A percentile compares a stretch with the other conserved stretches of the same genome.
These are phyloP conservation scores for Arthrobotrys entomopaga DNA, from an alignment of 2,329 filamentous ascomycete species.

Conservation along the genomic window DNA sequence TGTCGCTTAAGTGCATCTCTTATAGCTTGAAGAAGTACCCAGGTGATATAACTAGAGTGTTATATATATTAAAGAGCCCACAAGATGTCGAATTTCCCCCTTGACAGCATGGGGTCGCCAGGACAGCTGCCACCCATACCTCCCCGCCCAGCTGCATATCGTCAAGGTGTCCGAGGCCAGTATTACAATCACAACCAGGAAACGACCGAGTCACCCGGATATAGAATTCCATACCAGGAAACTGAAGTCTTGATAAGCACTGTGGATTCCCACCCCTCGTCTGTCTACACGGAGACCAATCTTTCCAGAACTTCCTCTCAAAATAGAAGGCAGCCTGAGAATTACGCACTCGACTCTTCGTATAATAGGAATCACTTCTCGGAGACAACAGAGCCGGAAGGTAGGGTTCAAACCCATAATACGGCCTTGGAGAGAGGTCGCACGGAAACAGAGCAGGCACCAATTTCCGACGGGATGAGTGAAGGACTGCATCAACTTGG, in stretches of 20 bases:
- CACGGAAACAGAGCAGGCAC: slow-evolving; percentile 24
- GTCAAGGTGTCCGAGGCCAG: slow-evolving; percentile 31
- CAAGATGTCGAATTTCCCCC: slow-evolving; percentile 41
- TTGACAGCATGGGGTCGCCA: slow-evolving; percentile 45
- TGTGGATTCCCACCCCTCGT: slow-evolving; percentile 30
- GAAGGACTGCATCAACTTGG: slow-evolving; percentile 31
- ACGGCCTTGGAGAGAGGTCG: slow-evolving; percentile 16
- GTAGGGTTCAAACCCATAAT: slow-evolving; percentile 27
- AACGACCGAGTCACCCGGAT: slow-evolving; percentile 37
- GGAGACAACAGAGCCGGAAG: slow-evolving; percentile 28
- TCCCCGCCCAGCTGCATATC: slow-evolving; percentile 41
- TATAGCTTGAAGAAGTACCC: slow-evolving; percentile 17
- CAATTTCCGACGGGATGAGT: slow-evolving; percentile 29
- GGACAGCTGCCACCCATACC: slow-evolving; percentile 38
- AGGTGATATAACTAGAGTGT: slow-evolving; percentile 33
- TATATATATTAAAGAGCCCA: slow-evolving; percentile 17
- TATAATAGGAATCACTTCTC: slow-evolving; percentile 12
- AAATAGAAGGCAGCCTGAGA: slow-evolving; percentile 29
- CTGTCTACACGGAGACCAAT: slow-evolving; percentile 26
- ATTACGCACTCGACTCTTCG: slow-evolving; percentile 27
- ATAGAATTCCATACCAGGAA: slow-evolving; percentile 52
- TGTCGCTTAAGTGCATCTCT: slow-evolving; percentile 32
- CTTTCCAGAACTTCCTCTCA: slow-evolving; percentile 39
- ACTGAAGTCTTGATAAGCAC: slow-evolving; percentile 52
- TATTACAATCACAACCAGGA: slow-evolving; percentile 44